These are phyloP conservation scores for Flaveria ramosissima DNA, from an alignment of 129 eudicot species.

Conservation along the genomic window DNA sequence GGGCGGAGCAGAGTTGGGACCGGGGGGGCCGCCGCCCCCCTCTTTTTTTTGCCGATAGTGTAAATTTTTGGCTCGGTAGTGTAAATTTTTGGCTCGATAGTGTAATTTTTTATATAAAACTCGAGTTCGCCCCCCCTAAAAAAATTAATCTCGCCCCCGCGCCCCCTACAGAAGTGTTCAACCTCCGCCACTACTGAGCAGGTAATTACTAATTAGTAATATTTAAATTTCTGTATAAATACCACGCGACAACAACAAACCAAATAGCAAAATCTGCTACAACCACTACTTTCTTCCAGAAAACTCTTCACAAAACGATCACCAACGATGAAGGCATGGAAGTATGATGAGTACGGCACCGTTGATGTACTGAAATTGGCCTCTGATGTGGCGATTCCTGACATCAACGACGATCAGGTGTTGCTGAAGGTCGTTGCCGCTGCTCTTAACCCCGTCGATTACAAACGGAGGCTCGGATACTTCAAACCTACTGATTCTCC, in stretches of 20 bases:
- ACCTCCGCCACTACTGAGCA: no score
- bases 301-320: neutral
- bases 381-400: constrained; percentile 53
- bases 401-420: constrained; percentile 75
- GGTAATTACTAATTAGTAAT: no score
- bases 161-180: no score
- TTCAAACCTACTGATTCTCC: constrained; percentile 85
- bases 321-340: constrained; percentile 79
- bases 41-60: no score
- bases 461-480: constrained; percentile 70
- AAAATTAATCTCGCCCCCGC: no score
- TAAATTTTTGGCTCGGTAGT: no score
- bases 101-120: no score
- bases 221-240: no score
- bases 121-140: no score
- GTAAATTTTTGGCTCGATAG: no score
- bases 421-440: constrained; percentile 84
- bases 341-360: constrained; percentile 75
- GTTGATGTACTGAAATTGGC: constrained; percentile 74
- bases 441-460: constrained; percentile 91
- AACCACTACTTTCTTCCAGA: neutral
- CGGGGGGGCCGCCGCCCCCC: no score
- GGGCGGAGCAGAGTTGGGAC: no score
- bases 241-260: neutral
- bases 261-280: neutral